Conservation (phyloP, 2,329 filamentous ascomycete genomes). For the Fusarium aywerte region DNA sequence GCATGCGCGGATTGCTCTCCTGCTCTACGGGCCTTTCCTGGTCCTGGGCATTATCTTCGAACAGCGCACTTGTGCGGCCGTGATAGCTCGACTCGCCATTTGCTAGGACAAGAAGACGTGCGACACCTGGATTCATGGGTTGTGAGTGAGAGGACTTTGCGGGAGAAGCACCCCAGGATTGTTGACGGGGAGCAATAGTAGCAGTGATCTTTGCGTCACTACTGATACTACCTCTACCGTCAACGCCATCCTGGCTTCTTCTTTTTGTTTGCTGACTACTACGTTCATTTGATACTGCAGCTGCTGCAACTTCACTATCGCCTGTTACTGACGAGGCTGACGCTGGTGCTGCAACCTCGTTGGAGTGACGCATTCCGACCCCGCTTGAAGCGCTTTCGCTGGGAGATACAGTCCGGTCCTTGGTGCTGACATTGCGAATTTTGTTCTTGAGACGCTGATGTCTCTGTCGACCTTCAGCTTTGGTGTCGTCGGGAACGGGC, state of each 20-base stretch:
- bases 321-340: slow-evolving; percentile 2
- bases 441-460: slow-evolving; percentile 30
- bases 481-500: slow-evolving; percentile 40
- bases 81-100: slow-evolving; percentile 59
- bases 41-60: slow-evolving; percentile 51
- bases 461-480: slow-evolving; percentile 30
- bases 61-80: slow-evolving; percentile 61
- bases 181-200: background rate
- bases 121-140: slow-evolving; percentile 42
- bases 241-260: slow-evolving; percentile 9
- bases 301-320: background rate
- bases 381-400: background rate
- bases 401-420: background rate
- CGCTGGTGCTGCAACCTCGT: background rate
- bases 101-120: slow-evolving; percentile 53
- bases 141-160: slow-evolving; percentile 1
- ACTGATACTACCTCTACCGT: background rate
- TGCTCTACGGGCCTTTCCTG: slow-evolving; percentile 21
- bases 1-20: slow-evolving; percentile 46
- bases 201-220: background rate
- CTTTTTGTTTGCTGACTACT: background rate
- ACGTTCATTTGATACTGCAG: background rate
- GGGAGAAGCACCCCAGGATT: slow-evolving; percentile 11
- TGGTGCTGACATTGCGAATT: slow-evolving; percentile 8
- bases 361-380: background rate